Percentiles rank a stretch among this genome's conserved stretches.
Conservation (phyloP, 345 rosid species). For the Trapa incisa region DNA sequence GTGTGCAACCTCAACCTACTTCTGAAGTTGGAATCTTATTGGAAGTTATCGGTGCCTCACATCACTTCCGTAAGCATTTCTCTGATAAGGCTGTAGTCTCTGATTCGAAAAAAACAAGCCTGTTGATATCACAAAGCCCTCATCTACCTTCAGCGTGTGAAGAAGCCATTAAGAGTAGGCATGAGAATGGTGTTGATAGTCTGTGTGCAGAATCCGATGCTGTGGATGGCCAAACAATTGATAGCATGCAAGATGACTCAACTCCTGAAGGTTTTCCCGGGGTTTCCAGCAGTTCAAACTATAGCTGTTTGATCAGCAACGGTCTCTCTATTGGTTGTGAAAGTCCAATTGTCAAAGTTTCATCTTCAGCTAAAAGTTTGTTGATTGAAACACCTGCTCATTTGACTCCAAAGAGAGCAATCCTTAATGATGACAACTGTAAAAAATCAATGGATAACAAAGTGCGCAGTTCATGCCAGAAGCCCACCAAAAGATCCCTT, state of each 20-base stretch:
- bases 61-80: slow-evolving; percentile 21
- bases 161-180: slow-evolving; percentile 1
- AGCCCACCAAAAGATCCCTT: slow-evolving; percentile 34
- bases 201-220: not conserved
- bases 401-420: slow-evolving; percentile 27
- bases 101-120: slow-evolving; percentile 8
- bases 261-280: slow-evolving; percentile 6
- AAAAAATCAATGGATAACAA: slow-evolving; percentile 5
- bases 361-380: slow-evolving; percentile 13
- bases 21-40: slow-evolving; percentile 8
- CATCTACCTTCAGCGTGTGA: slow-evolving; percentile 4
- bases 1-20: slow-evolving; percentile 5
- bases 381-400: slow-evolving; percentile 36
- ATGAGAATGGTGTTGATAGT: slow-evolving; percentile 4
- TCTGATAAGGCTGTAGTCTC: slow-evolving; percentile 14
- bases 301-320: slow-evolving; percentile 3
- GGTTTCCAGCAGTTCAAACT: not conserved
- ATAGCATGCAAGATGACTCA: slow-evolving; percentile 13
- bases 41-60: slow-evolving; percentile 12
- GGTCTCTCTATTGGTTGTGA: slow-evolving; percentile 10
- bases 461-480: slow-evolving; percentile 11
- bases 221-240: slow-evolving; percentile 6
- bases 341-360: slow-evolving; percentile 23
- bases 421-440: slow-evolving; percentile 18
- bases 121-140: slow-evolving; percentile 10